phyloP scores from a whole-genome alignment of 495 filamentous ascomycete genomes.

The Chlorociboria aeruginascens region DNA sequence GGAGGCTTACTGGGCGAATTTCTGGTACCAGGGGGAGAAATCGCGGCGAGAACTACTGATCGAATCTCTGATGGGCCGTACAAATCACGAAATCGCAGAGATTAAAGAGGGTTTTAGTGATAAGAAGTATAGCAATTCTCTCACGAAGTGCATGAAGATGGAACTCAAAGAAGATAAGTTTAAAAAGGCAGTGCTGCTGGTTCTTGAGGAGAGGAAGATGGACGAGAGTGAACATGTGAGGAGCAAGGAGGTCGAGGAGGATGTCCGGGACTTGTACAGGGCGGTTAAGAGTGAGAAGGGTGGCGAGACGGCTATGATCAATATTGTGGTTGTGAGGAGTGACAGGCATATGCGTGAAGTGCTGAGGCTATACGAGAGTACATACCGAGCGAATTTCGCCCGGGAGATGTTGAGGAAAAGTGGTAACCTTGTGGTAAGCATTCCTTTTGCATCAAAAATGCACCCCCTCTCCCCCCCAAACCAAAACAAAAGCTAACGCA shows the following conservation, averaged over 20 bases:
- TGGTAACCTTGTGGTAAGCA: conserved; percentile 77
- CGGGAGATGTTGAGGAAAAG: conserved; percentile 79
- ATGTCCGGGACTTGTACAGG: conserved; percentile 58
- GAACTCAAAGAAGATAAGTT: conserved; percentile 94
- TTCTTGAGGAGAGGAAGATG: conserved; percentile 70
- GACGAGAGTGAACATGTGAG: conserved; percentile 41
- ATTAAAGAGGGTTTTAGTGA: conserved; percentile 93
- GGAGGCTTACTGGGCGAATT: conserved; percentile 97
- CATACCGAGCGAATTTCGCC: conserved; percentile 67
- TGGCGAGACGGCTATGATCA: conserved; percentile 83
- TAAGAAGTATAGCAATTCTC: conserved; percentile 75
- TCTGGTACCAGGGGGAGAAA: conserved; percentile 89
- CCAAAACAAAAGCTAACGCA: neutral
- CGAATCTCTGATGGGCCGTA: conserved; percentile 80
- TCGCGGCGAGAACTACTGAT: conserved; percentile 80
- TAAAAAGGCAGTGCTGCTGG: conserved; percentile 75
- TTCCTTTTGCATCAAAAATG: conserved; percentile 1
- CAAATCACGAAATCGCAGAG: conserved; percentile 71
- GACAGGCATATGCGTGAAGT: conserved; percentile 76
- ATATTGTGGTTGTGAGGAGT: conserved; percentile 66
- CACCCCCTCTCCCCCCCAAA: neutral
- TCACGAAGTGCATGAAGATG: conserved; percentile 77
- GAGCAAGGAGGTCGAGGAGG: conserved; percentile 43
- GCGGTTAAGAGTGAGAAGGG: conserved; percentile 64
- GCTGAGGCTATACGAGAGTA: conserved; percentile 56